Conservation (phyloP, 192 early-diverging fungal genomes). For the Coemansia sp. region DNA sequence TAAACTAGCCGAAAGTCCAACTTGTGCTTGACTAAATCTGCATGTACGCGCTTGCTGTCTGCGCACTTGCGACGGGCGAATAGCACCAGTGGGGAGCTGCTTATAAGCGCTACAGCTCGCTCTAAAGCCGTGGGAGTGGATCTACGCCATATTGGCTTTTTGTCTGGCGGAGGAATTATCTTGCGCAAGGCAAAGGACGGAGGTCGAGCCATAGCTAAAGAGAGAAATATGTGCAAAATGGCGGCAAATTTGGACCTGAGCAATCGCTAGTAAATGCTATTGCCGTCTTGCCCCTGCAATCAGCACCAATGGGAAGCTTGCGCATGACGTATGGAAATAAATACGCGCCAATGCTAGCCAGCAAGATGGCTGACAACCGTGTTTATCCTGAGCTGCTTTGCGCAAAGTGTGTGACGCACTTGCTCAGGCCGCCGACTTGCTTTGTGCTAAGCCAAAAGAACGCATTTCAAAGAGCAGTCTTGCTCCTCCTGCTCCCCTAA, state of each 20-base stretch:
- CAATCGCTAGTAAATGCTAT: too few species aligned
- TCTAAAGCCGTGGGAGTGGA: conserved; percentile 36
- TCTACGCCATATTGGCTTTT: conserved; percentile 28
- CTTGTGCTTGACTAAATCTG: conserved; percentile 1
- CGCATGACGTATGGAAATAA: background rate
- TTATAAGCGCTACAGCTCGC: conserved; percentile 28
- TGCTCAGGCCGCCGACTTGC: too few species aligned
- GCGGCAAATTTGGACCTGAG: too few species aligned
- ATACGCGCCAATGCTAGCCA: too few species aligned
- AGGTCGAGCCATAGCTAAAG: conserved; percentile 10
- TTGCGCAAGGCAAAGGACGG: conserved; percentile 40
- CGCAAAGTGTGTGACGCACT: too few species aligned
- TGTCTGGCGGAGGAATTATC: conserved; percentile 24
- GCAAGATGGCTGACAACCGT: too few species aligned
- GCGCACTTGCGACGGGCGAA: conserved; percentile 33
- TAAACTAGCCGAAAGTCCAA: conserved; percentile 27
- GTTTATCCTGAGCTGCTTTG: too few species aligned
- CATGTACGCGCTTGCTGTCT: conserved; percentile 18
- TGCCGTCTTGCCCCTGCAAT: background rate
- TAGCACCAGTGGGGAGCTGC: conserved; percentile 36
- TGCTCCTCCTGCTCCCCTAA: too few species aligned
- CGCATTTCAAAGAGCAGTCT: too few species aligned
- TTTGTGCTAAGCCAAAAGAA: too few species aligned
- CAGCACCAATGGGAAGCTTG: background rate
- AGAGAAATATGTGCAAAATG: too few species aligned